Evolutionary conservation across 169 alveolate species (phyloP), one percentile per base, ranked within the genome.

Genomic region (Eimeria mitis): DNA sequence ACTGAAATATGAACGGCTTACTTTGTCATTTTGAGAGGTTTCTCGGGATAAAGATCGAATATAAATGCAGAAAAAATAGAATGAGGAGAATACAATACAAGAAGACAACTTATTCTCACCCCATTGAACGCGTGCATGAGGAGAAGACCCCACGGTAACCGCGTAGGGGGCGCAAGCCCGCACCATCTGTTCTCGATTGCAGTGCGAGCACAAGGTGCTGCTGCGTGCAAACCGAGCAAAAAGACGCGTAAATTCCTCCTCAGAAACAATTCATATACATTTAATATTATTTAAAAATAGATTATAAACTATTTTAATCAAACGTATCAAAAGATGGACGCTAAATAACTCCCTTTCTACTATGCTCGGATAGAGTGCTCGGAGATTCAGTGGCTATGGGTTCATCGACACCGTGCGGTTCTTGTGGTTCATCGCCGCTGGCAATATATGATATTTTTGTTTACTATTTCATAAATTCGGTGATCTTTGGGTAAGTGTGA

Each of bases 111-210:
- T 47, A 31, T 68, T 28, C 7, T 68, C 47, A 13, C 44, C 7
- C 21, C 28, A 31, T 31, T 68, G 5, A 68, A 31, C 31, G 76
- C 47, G 19, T 16, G 11, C 6, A 2, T n/a, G 44, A 42, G 13
- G 31, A 68, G 40, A 56, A 56, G 23, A 9, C 76, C 76, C 76
- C 76, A 68, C 76, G 47, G 19, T 9, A 31, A 31, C 1, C 76
- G 3, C 25, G 47, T 49, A 6, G 16, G 76, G 76, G 76, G 44
- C 71, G 76, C 76, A 68, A 68, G 76, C 76, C 76, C 76, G 76
- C 76, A 68, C 76, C 76, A 21, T n/a, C 21, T 68, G 76, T 68
- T 68, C 76, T 68, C 44, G 76, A 68, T 6, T 13, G 47, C 11
- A 68, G 76, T 68, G 76, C 76, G 76, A 68, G 1, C 16, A 9